A percentile compares a stretch with the other conserved stretches of the same genome.
These are phyloP conservation scores for Neostapfia colusana DNA, from an alignment of 176 grass and related monocot genomes.

Conservation along the genomic window DNA sequence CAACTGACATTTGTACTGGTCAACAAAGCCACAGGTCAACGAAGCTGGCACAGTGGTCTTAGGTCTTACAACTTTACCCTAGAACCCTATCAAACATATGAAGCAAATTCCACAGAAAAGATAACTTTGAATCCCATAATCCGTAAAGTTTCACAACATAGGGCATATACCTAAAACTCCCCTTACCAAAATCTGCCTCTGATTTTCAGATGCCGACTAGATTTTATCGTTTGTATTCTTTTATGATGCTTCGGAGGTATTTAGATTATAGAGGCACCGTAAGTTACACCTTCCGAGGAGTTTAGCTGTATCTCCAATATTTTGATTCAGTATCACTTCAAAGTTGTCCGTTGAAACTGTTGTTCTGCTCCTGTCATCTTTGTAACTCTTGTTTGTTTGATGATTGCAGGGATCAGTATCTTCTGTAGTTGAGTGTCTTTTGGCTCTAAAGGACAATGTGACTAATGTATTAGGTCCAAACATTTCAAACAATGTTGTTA, in stretches of 20 bases:
- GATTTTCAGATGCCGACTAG: constrained; percentile 22
- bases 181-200: not conserved
- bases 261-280: not conserved
- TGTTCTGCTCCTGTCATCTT: constrained; percentile 32
- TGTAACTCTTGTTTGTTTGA: constrained; percentile 26
- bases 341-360: constrained; percentile 23
- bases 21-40: not conserved
- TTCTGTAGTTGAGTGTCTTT: constrained; percentile 79
- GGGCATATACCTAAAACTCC: not conserved
- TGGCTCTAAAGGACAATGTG: constrained; percentile 76
- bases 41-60: constrained; percentile 15
- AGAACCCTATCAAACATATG: constrained; percentile 12
- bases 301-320: not conserved
- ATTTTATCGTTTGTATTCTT: not conserved
- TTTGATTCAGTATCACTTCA: constrained; percentile 3
- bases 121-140: not conserved
- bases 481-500: constrained; percentile 39
- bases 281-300: not conserved
- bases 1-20: not conserved
- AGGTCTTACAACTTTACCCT: constrained; percentile 32
- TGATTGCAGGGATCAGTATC: constrained; percentile 69
- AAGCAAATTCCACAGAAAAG: constrained; percentile 8
- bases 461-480: constrained; percentile 44
- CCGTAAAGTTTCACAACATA: not conserved
- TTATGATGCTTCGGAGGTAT: not conserved